Evolutionary conservation across 208 protist genomes (phyloP), one percentile per base, ranked within the genome.

Genomic region (Tritrichomonas musculus): DNA sequence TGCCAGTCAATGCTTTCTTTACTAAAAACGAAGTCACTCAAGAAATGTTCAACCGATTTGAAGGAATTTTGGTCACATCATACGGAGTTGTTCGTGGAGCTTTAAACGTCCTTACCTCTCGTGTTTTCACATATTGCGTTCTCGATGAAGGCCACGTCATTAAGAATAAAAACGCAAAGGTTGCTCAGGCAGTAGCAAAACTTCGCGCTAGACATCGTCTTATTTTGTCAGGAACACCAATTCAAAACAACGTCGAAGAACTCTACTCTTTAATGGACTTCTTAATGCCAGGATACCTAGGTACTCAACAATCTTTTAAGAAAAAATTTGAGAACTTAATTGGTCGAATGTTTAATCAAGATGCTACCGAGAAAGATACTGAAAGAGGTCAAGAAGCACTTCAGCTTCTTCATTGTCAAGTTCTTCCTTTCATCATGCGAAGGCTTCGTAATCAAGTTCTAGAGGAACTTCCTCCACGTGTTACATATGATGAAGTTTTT

Each of bases 61-160:
- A 14, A n/a, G 75, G 94, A 33, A 57, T 95, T 20, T 82, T 98
- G 0, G 95, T 98, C 5, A 95, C 94, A 44, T 97, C 96, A 0
- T 98, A 98, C 94, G 96, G 98, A 25, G 93, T 96, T 5, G 44
- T 97, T 8, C 93, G 96, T 25, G 96, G 96, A 53, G 96, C 98
- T 73, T 94, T 97, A 64, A 95, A 96, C 8, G 55, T 93, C 2
- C 93, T 97, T 4, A 64, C 33, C 8, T 39, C 65, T 30, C 36
- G 53, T 22, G 1, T 25, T 33, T 96, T 93, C 92, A 96, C 95
- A 55, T 98, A 98, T 93, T 96, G 94, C 92, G 94, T 98, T 11
- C 93, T 98, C 0, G 97, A 98, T 92, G 98, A 98, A 94, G 98
- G 97, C 0, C 98, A 98, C 94, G 95, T 98, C 20, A 98, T 98